Evolutionary conservation across 2,329 filamentous ascomycete species (phyloP), one percentile per base, ranked within the genome.

Genomic region (Ascochyta pisi): DNA sequence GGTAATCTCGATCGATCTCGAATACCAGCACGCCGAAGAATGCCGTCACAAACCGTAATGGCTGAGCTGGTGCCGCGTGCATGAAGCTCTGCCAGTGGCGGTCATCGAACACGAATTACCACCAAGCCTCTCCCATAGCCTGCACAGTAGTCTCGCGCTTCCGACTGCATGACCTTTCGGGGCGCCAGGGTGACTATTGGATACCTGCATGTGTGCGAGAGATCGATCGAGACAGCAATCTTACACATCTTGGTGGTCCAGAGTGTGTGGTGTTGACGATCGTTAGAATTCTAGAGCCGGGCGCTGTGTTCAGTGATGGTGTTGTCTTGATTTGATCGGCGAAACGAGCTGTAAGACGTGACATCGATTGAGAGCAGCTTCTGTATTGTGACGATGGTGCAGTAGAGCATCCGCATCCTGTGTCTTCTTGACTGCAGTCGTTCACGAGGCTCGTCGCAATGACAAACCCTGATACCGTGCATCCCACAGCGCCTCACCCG

Each of bases 91-190:
- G n/a, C 31, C 26, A 39, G 34, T 37, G 31, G 24, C 16, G 15
- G 42, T 38, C 38, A 48, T 43, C 31, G 16, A 12, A 19, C 31
- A 9, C n/a, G 15, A 16, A 43, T 15, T 22, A 49, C 9, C 26
- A 27, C 33, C 42, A 50, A 46, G 52, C 46, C 35, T 55, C 31
- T 13, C 41, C 23, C 37, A 50, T 40, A 29, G 27, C 29, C 27
- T 41, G 52, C 45, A 50, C 31, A 15, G 31, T 50, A 46, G 41
- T 27, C 10, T 37, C 37, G 7, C 23, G 13, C 27, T 24, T 37
- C 37, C 9, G 9, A 24, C 27, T 41, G 16, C 37, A 46, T 38
- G 31, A 16, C 29, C 24, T 31, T 9, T 8, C 13, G 33, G 15
- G 41, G 41, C 47, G 42, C 33, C 39, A 29, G 6, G 8, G 24